phyloP scores from a whole-genome alignment of 371 early-diverging fungal genomes.

The Blastocladiella emersonii region DNA sequence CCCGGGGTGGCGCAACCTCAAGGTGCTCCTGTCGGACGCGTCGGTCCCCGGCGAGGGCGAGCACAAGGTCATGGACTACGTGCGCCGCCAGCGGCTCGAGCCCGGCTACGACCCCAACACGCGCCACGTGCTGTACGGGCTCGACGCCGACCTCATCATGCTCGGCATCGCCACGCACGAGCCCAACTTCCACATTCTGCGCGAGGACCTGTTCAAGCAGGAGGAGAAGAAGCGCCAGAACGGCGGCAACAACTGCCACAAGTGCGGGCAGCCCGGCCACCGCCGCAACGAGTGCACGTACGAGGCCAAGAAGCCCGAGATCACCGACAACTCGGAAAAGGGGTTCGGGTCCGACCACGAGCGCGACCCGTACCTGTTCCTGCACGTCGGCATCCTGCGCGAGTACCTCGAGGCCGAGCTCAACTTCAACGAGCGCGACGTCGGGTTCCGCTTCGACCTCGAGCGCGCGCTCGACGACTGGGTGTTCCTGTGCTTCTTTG shows the following conservation, averaged over 20 bases:
- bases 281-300: constrained; percentile 8
- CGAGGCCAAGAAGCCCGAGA: constrained; percentile 23
- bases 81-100: constrained; percentile 71
- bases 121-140: constrained; percentile 91
- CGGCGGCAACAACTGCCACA: neutral
- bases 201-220: constrained; percentile 89
- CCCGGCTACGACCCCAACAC: constrained; percentile 67
- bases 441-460: constrained; percentile 53
- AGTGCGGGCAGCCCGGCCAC: constrained; percentile 15
- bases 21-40: neutral
- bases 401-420: constrained; percentile 89
- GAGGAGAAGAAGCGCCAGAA: constrained; percentile 38
- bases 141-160: constrained; percentile 99
- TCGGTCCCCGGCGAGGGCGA: constrained; percentile 64
- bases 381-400: constrained; percentile 76
- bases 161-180: constrained; percentile 90
- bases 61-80: constrained; percentile 86
- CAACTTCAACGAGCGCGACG: constrained; percentile 25
- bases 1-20: constrained; percentile 8
- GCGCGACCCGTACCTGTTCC: constrained; percentile 7
- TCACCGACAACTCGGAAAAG: constrained; percentile 4
- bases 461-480: constrained; percentile 96
- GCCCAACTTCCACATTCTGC: constrained; percentile 86
- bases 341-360: neutral
- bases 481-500: constrained; percentile 81